Base-by-base conservation (phyloP, 2,329 filamentous ascomycete genomes). In the Fusarium sp. region DNA sequence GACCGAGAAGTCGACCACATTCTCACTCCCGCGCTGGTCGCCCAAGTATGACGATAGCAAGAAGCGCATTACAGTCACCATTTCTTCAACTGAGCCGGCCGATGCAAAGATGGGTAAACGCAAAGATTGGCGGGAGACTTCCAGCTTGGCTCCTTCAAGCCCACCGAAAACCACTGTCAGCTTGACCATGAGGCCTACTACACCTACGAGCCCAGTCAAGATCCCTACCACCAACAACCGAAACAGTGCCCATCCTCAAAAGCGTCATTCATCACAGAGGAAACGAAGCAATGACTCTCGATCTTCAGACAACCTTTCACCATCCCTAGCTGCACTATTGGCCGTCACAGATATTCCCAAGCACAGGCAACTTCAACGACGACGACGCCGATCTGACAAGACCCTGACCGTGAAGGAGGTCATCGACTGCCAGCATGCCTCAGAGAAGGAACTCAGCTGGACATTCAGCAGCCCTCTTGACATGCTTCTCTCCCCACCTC, bases 261-360 rank as follows among this genome's bases (percentile, higher is more conserved):
- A 82, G 77, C 73, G 82, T 41, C 78, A 80, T 54, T 76, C 80
- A 62, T 77, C 76, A 27, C 79, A 82, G 52, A 80, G 80, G 45
- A 78, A 78, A 41, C 72, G 73, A 47, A 77, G 78, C 11, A 80
- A 78, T 62, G 82, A 85, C 57, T 77, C 81, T 3, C 84, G 86
- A 74, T 84, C 84, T 2, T 83, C 86, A 8, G 86, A 88, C 61
- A 80, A 83, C 18, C 82, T 91, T 24, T 85, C 88, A 8, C 84
- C 88, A 0, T 89, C 88, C 0, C 84, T 91, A 29, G 87, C 87
- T 8, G 87, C 87, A 15, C 80, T 91, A 29, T 81, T 91, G 34
- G 89, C 89, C 32, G 82, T 89, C 56, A 91, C 89, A 30, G 85
- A 84, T 66, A 91, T 91, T 52, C 89, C 87, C 5, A 82, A 70